Conservation (phyloP, 2,329 filamentous ascomycete species). For the Pyrenochaeta sp. region DNA sequence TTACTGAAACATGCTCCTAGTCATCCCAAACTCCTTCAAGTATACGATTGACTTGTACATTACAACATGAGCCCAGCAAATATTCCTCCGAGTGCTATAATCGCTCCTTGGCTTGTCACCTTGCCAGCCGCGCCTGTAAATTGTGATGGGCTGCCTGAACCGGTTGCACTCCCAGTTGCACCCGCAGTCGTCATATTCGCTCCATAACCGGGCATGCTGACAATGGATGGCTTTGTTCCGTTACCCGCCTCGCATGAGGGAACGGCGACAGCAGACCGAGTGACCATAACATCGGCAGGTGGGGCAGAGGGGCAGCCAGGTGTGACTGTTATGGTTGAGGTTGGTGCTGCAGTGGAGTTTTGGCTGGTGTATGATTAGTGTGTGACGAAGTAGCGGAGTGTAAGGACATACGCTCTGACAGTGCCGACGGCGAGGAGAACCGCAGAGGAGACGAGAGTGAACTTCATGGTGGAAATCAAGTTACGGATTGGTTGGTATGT, state of each 20-base stretch:
- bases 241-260: conserved; percentile 28
- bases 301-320: conserved; percentile 25
- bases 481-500: not conserved
- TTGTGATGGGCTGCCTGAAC: conserved; percentile 4
- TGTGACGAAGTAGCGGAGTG: not conserved
- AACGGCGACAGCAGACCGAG: conserved; percentile 19
- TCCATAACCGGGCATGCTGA: conserved; percentile 22
- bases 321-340: conserved; percentile 24
- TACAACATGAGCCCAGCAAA: not conserved
- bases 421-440: conserved; percentile 5
- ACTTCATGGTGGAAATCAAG: conserved; percentile 2
- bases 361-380: conserved; percentile 2
- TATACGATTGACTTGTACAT: not conserved
- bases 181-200: conserved; percentile 3
- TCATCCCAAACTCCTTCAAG: not conserved
- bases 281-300: conserved; percentile 26
- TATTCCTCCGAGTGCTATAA: not conserved
- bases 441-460: not conserved
- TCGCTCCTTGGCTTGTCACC: not conserved
- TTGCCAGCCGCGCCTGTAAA: conserved; percentile 17
- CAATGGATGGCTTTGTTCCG: conserved; percentile 25
- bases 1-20: too few species aligned
- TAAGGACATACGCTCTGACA: conserved; percentile 8
- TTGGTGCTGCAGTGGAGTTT: not conserved
- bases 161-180: not conserved